A percentile compares a stretch with the other conserved stretches of the same genome.
Conservation (phyloP, 805 yeast genomes). For the Barnettozyma californica region DNA sequence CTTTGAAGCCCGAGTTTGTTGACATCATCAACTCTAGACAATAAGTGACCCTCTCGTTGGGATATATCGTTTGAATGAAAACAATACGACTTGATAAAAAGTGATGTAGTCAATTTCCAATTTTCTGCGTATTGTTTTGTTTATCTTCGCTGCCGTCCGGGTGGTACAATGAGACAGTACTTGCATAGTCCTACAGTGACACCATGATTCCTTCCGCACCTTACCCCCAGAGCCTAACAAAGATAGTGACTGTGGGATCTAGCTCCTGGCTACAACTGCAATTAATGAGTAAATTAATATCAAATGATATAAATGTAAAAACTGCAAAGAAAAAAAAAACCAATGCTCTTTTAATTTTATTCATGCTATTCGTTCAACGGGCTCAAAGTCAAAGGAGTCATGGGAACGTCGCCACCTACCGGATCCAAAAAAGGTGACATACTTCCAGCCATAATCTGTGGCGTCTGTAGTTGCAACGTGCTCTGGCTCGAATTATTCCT, state of each 20-base stretch:
- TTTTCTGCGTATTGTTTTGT: too few relatives aligned
- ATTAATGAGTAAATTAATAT: background rate
- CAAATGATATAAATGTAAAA: background rate
- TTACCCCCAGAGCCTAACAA: background rate
- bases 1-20: slow-evolving; percentile 95
- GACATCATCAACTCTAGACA: slow-evolving; percentile 91
- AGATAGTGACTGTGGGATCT: background rate
- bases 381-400: slow-evolving; percentile 24
- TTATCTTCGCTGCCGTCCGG: too few relatives aligned
- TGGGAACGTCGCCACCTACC: slow-evolving; percentile 16
- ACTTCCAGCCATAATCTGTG: slow-evolving; percentile 13
- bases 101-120: too few relatives aligned
- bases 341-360: background rate
- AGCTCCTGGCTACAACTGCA: background rate
- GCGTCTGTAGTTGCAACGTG: background rate
- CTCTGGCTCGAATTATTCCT: slow-evolving; percentile 11
- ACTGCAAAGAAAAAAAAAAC: too few relatives aligned
- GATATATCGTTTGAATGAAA: too few relatives aligned
- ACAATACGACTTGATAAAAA: too few relatives aligned
- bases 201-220: too few relatives aligned
- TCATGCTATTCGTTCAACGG: slow-evolving; percentile 4
- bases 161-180: too few relatives aligned
- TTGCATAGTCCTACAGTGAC: too few relatives aligned
- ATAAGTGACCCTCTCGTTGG: slow-evolving; percentile 28
- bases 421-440: slow-evolving; percentile 23